Conservation (phyloP, 176 grass and related monocot species). For the Carex scoparia region DNA sequence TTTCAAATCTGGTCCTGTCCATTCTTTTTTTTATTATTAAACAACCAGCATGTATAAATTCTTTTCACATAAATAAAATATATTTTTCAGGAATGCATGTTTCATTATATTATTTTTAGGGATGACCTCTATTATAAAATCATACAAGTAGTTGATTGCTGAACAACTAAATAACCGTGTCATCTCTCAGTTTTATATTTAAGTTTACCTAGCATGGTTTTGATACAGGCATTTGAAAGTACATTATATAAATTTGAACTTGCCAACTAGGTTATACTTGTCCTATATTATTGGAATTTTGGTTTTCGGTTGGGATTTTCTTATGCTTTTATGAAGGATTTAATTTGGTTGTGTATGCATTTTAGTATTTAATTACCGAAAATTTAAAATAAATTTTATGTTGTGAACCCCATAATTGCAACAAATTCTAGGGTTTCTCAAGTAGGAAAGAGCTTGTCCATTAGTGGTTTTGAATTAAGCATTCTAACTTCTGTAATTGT, state of each 20-base stretch:
- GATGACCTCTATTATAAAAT: neutral
- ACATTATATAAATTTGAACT: conserved; percentile 34
- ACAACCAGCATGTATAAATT: neutral
- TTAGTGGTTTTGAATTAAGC: neutral
- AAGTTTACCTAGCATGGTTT: conserved; percentile 37
- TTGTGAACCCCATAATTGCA: neutral
- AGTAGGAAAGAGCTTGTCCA: neutral
- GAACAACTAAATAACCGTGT: neutral
- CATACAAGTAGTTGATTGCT: conserved; percentile 6
- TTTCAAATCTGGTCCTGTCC: neutral
- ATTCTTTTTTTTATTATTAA: neutral
- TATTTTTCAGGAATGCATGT: neutral
- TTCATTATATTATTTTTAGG: neutral
- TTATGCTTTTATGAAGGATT: conserved; percentile 28
- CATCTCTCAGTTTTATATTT: conserved; percentile 23
- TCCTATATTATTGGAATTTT: conserved; percentile 38
- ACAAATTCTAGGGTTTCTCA: neutral
- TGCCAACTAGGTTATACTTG: conserved; percentile 33
- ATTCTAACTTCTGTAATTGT: neutral
- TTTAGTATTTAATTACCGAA: neutral
- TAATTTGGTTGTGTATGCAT: conserved; percentile 4
- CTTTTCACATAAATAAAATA: neutral
- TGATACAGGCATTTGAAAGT: conserved; percentile 27
- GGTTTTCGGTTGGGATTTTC: conserved; percentile 66
- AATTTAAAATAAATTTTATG: neutral